Percentiles rank a stretch among this genome's conserved stretches.
These are phyloP conservation scores for Sarocladium strictum DNA, from an alignment of 2,329 filamentous ascomycete species.

Conservation along the genomic window DNA sequence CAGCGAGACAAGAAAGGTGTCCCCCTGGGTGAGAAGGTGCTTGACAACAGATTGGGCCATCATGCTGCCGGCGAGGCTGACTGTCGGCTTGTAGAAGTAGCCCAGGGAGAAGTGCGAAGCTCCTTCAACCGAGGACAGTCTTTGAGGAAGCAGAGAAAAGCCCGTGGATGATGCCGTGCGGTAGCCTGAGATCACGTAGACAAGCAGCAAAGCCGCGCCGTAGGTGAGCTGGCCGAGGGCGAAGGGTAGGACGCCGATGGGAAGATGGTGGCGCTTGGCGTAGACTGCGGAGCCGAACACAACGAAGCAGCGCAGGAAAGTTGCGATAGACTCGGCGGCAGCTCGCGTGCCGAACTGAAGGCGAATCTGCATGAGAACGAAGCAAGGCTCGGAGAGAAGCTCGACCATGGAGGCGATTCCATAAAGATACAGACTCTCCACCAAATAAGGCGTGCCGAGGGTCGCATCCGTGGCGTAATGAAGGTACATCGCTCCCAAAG, in stretches of 20 bases:
- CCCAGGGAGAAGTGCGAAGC: conserved; percentile 39
- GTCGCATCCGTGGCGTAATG: conserved; percentile 40
- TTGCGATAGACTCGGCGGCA: conserved; percentile 75
- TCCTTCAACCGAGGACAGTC: not conserved
- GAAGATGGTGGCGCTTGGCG: conserved; percentile 38
- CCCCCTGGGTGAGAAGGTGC: conserved; percentile 88
- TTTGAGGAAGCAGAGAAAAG: conserved; percentile 62
- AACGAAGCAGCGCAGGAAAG: conserved; percentile 66
- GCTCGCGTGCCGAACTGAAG: conserved; percentile 77
- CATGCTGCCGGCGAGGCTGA: conserved; percentile 72
- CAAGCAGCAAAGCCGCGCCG: conserved; percentile 57
- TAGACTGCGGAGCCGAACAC: conserved; percentile 68
- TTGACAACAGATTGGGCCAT: conserved; percentile 87
- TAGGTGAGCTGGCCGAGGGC: conserved; percentile 81
- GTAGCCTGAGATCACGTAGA: conserved; percentile 63
- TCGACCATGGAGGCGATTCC: conserved; percentile 60
- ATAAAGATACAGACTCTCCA: conserved; percentile 46
- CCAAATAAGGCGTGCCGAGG: conserved; percentile 58
- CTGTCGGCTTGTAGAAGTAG: conserved; percentile 63
- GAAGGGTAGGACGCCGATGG: conserved; percentile 78
- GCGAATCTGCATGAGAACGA: conserved; percentile 78
- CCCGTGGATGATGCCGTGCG: conserved; percentile 47
- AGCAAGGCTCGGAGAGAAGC: conserved; percentile 79
- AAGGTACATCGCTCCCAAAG: conserved; percentile 64
- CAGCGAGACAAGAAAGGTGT: conserved; percentile 78